Evolutionary conservation across 2,329 filamentous ascomycete species (phyloP), one percentile per base, ranked within the genome.

Genomic region (Berkeleyomyces basicola): DNA sequence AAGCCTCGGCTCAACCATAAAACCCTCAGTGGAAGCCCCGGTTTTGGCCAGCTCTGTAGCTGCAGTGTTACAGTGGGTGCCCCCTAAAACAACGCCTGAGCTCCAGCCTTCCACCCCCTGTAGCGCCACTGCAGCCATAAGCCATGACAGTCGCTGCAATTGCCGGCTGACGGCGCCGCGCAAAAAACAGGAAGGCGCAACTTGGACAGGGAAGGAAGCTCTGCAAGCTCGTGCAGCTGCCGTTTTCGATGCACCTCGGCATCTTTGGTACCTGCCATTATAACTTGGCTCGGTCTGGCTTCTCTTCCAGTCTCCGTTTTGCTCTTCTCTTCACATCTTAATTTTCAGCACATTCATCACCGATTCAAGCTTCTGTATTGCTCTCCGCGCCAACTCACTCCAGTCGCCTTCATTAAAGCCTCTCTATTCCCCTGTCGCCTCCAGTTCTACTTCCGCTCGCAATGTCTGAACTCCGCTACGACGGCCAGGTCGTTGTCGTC

Each of bases 401-500:
- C 23, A 2, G 6, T 49, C 9, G 6, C 11, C 10, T 11, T 14
- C 9, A n/a, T 49, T 37, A 37, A 55, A 16, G 51, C 33, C 33
- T 39, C 5, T 37, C 39, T 14, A n/a, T 37, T 39, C n/a, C 33
- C n/a, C 11, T 39, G 14, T 33, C 33, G 33, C 33, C 58, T 47
- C 31, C 31, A 47, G 43, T 36, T 37, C 16, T n/a, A 31, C 14
- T 36, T 37, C 16, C 9, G 40, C 14, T 37, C 71, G 74, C 66
- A 80, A 87, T 86, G 84, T 78, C 76, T 67, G 76, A 87, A 74
- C 77, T 95, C 71, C 82, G 90, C 72, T 95, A 84, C 74, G 90
- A 95, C 75, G 85, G 84, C 75, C 88, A 91, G 77, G 88, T 87
- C 69, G 85, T 90, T 71, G 86, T 92, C 69, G 85, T 92, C 68